Conservation (phyloP, 352 stramenopile genomes). For the Sclerospora graminicola region DNA sequence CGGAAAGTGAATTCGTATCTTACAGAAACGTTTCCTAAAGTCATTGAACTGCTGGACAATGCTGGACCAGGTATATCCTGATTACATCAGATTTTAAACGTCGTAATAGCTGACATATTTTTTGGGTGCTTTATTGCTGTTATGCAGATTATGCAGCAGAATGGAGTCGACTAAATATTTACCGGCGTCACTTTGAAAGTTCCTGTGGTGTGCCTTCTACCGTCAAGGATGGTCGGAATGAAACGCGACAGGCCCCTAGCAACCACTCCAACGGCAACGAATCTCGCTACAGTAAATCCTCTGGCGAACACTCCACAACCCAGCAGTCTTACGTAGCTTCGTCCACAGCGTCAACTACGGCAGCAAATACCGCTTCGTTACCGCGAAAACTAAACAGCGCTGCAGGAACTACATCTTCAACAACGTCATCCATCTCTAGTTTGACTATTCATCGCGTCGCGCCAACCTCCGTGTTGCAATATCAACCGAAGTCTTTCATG, state of each 20-base stretch:
- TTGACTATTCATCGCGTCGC: slow-evolving; percentile 8
- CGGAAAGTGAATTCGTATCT: slow-evolving; percentile 65
- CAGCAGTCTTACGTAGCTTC: slow-evolving; percentile 18
- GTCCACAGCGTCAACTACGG: slow-evolving; percentile 7
- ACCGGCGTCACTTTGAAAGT: slow-evolving; percentile 70
- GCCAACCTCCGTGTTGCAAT: slow-evolving; percentile 41
- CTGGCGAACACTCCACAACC: slow-evolving; percentile 3
- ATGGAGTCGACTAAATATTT: slow-evolving; percentile 70
- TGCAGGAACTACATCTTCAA: slow-evolving; percentile 6
- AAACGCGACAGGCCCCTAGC: slow-evolving; percentile 8
- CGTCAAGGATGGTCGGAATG: slow-evolving; percentile 24
- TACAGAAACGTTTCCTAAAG: slow-evolving; percentile 40
- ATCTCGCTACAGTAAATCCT: slow-evolving; percentile 6
- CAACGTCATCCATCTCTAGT: slow-evolving; percentile 7
- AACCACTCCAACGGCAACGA: slow-evolving; percentile 7
- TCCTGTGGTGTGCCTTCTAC: slow-evolving; percentile 50
- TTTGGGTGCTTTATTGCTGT: not conserved
- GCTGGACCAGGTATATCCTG: slow-evolving; percentile 32
- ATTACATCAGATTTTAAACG: not conserved
- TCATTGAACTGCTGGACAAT: slow-evolving; percentile 60
- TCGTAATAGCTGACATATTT: too few relatives aligned
- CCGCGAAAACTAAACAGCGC: slow-evolving; percentile 10
- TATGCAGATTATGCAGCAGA: slow-evolving; percentile 49
- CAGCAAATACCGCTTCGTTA: slow-evolving; percentile 7
- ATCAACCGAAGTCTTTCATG: slow-evolving; percentile 70